Evolutionary conservation across 2,329 filamentous ascomycete species (phyloP).

Genomic region (Colletotrichum lini): DNA sequence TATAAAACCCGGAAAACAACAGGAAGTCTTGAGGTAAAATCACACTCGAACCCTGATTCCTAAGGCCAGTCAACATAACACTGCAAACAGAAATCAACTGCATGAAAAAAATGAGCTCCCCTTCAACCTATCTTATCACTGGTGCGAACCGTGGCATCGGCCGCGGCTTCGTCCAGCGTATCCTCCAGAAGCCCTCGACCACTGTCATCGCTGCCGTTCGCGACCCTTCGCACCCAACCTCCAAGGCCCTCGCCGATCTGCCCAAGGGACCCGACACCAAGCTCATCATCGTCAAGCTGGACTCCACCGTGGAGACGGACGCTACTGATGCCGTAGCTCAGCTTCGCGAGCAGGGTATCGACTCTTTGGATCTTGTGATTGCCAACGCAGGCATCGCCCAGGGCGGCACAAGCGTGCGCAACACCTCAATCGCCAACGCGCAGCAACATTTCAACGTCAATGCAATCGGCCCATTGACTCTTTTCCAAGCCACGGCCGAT

Average conservation of each 20-base stretch:
- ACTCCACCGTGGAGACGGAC: conserved; percentile 53
- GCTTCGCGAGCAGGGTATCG: conserved; percentile 51
- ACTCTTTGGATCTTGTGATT: conserved; percentile 64
- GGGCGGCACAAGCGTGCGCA: conserved; percentile 49
- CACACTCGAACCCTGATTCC: not conserved
- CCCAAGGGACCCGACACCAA: conserved; percentile 52
- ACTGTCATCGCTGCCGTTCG: conserved; percentile 58
- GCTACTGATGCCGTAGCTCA: conserved; percentile 49
- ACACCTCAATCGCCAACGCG: conserved; percentile 55
- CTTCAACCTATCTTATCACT: conserved; percentile 51
- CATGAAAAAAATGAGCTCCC: conserved; percentile 49
- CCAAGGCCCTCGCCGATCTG: conserved; percentile 51
- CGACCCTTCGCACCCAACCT: conserved; percentile 46
- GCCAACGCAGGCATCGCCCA: conserved; percentile 64
- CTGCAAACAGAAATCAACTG: not conserved
- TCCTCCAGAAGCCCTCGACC: conserved; percentile 68
- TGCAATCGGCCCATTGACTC: conserved; percentile 26
- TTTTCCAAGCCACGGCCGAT: conserved; percentile 46
- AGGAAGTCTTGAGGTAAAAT: not conserved
- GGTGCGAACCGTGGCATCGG: conserved; percentile 57
- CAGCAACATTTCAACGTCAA: conserved; percentile 58
- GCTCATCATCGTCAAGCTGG: conserved; percentile 59
- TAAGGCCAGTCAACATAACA: not conserved
- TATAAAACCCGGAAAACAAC: not conserved
- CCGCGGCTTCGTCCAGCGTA: conserved; percentile 50